Base-by-base conservation (phyloP, 768 basidiomycete species). In the Leccinum incarnatum region DNA sequence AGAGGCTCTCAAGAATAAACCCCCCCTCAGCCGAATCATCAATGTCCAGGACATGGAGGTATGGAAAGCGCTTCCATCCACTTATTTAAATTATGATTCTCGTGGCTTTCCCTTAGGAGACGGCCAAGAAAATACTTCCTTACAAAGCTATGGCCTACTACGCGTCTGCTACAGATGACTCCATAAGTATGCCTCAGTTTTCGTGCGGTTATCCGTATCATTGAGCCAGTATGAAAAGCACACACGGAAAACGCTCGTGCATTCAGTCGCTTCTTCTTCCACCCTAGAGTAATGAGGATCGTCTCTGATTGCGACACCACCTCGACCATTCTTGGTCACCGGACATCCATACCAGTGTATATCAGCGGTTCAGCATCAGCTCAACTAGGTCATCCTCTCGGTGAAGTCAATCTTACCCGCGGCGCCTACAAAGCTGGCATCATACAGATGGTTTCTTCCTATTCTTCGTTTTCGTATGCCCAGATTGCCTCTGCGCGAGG, bases 21-120 rank as follows among this genome's bases (percentile, higher is more conserved):
- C 88, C 4, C 84, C 87, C 1, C 77, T 94, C 19, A 77, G 74
- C 58, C 80, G 85, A 62, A 87, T 94, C 54, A 74, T 96, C 29
- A 92, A 79, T 67, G 71, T 96, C 62, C 78, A 79, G 40, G 94
- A 96, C 62, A 87, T 98, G 74, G 93, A 96, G 82, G 91, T 88
- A 56, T 29, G 34, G 5, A 25, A 34, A 21, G 9, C 53, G 19
- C 12, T 50, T 21, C 19, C 19, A 46, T 48, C 45, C 34, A 23
- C 21, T 36, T 42, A 5, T 12, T 10, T 34, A 15, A 30, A 46
- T 40, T 45, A 34, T 42, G 7, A 59, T 23, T 30, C 17, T 37
- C 36, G 36, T 37, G 7, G 5, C 42, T 50, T 40, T 8, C 8
- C 17, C 21, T 14, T 25, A 92, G 91, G 78, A 79, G 27, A 81